Evolutionary conservation across 1,284 basidiomycete species (phyloP).

Genomic region (Entoloma clypeatum): DNA sequence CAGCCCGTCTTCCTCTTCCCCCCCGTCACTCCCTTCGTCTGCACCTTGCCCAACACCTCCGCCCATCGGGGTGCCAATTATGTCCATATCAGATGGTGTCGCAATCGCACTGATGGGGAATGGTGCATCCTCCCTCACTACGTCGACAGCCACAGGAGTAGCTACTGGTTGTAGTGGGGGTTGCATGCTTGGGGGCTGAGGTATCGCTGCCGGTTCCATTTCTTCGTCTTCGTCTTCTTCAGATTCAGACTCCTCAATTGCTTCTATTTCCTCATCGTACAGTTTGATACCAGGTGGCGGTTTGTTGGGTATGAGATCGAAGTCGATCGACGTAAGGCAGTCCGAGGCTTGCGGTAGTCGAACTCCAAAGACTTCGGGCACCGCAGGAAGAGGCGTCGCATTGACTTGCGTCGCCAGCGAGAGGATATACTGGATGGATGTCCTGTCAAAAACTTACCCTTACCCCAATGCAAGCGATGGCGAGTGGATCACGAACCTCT

Average conservation of each 20-base stretch:
- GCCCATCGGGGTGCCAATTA: slow-evolving; percentile 48
- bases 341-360: slow-evolving; percentile 82
- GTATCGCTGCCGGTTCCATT: slow-evolving; percentile 44
- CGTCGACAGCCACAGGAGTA: slow-evolving; percentile 27
- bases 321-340: slow-evolving; percentile 88
- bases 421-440: slow-evolving; percentile 70
- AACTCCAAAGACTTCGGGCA: slow-evolving; percentile 95
- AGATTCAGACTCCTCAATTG: slow-evolving; percentile 66
- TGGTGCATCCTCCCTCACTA: slow-evolving; percentile 38
- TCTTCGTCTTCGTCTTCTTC: slow-evolving; percentile 59
- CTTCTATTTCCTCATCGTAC: slow-evolving; percentile 77
- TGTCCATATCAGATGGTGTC: slow-evolving; percentile 64
- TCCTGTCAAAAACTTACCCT: slow-evolving; percentile 3
- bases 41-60: slow-evolving; percentile 34
- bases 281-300: slow-evolving; percentile 69
- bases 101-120: slow-evolving; percentile 56
- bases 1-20: slow-evolving; percentile 53
- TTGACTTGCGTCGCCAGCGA: slow-evolving; percentile 91
- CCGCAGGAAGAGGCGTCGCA: slow-evolving; percentile 81
- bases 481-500: slow-evolving; percentile 61
- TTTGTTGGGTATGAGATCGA: slow-evolving; percentile 88
- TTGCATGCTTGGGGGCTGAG: slow-evolving; percentile 17
- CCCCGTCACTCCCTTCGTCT: slow-evolving; percentile 63
- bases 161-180: slow-evolving; percentile 21
- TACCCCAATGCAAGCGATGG: slow-evolving; percentile 1